These are phyloP conservation scores for Potentilla sterilis DNA, from an alignment of 306 rosid genomes.

Conservation along the genomic window DNA sequence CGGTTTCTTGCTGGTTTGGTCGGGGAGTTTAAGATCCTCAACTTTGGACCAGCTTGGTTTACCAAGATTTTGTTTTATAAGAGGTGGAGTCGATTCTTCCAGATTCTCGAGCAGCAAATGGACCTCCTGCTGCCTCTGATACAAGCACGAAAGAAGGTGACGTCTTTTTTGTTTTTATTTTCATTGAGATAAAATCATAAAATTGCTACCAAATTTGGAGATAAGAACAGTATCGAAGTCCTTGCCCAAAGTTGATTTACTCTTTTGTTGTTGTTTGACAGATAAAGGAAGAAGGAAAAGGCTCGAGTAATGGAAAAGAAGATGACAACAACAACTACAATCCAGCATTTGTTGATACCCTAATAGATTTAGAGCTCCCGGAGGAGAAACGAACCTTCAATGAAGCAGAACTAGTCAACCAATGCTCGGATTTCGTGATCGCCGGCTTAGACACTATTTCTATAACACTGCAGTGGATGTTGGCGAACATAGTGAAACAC, in stretches of 20 bases:
- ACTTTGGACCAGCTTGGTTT: slow-evolving; percentile 12
- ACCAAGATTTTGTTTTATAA: slow-evolving; percentile 16
- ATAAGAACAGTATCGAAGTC: background rate
- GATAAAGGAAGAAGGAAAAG: background rate
- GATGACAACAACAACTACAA: background rate
- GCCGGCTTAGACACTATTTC: slow-evolving; percentile 17
- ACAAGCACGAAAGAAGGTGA: slow-evolving; percentile 6
- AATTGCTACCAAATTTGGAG: background rate
- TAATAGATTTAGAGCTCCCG: slow-evolving; percentile 12
- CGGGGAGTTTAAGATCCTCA: slow-evolving; percentile 11
- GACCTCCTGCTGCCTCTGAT: slow-evolving; percentile 12
- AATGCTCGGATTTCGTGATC: slow-evolving; percentile 23
- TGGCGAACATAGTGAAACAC: slow-evolving; percentile 25
- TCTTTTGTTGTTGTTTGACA: background rate
- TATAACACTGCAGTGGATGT: slow-evolving; percentile 21
- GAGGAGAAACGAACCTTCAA: slow-evolving; percentile 13
- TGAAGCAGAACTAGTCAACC: slow-evolving; percentile 2
- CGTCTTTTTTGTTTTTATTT: background rate
- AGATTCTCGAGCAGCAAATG: background rate
- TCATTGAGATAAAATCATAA: too few relatives aligned
- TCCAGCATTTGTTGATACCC: slow-evolving; percentile 16
- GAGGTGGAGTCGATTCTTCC: slow-evolving; percentile 14
- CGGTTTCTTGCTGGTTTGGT: background rate
- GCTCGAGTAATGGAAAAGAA: background rate
- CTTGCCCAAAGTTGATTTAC: background rate